phyloP scores from a whole-genome alignment of 768 basidiomycete genomes.

The Tulasnella calospora region DNA sequence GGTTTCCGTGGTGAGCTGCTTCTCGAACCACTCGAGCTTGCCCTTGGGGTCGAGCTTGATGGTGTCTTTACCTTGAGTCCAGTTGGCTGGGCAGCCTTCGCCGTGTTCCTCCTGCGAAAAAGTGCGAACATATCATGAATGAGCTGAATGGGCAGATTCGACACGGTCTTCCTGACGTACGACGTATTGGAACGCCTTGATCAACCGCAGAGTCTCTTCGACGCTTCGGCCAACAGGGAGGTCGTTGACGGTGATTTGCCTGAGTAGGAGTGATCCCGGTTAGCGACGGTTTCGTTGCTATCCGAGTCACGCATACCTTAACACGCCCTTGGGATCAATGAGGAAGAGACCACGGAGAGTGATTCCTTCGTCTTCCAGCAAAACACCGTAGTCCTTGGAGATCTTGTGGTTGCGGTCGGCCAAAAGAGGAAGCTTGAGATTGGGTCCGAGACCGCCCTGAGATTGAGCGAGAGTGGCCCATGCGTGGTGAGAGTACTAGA shows the following conservation, averaged over 20 bases:
- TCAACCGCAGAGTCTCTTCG: conserved; percentile 82
- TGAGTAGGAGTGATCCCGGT: conserved; percentile 31
- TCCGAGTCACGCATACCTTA: conserved; percentile 46
- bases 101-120: conserved; percentile 68
- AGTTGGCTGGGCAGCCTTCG: conserved; percentile 90
- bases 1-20: conserved; percentile 27
- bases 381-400: conserved; percentile 68
- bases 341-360: conserved; percentile 83
- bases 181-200: conserved; percentile 91
- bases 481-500: conserved; percentile 67
- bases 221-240: conserved; percentile 93
- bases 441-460: conserved; percentile 84
- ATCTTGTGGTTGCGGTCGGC: conserved; percentile 37
- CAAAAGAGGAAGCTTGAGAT: conserved; percentile 77
- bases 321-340: conserved; percentile 75
- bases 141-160: neutral
- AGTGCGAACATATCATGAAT: neutral
- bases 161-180: conserved; percentile 42
- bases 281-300: conserved; percentile 23
- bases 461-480: conserved; percentile 80
- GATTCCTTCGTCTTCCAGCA: conserved; percentile 83
- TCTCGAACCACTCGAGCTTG: conserved; percentile 69
- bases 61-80: conserved; percentile 66
- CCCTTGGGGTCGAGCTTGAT: conserved; percentile 74
- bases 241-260: conserved; percentile 86